Conservation (phyloP, 1,139 yeast genomes). For the Yamadazyma jaroonii region DNA sequence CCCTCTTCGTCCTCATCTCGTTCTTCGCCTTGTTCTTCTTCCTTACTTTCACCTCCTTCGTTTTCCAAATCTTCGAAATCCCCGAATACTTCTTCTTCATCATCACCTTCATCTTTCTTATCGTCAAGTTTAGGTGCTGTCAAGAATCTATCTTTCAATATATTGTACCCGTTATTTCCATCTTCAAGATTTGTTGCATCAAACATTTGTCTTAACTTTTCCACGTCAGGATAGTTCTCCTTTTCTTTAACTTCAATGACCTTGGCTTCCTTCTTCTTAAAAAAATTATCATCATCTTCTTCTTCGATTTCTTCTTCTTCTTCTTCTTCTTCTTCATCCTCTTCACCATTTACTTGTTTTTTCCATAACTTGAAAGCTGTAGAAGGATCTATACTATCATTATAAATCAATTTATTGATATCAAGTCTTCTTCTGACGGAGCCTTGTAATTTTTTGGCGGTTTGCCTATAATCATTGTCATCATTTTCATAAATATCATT, state of each 20-base stretch:
- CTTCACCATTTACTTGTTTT: slow-evolving; percentile 42
- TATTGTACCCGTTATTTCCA: slow-evolving; percentile 42
- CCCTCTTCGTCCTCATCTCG: slow-evolving; percentile 30
- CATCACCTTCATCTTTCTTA: slow-evolving; percentile 30
- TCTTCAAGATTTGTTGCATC: slow-evolving; percentile 28
- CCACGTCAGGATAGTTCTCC: slow-evolving; percentile 44
- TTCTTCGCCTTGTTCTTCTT: slow-evolving; percentile 22
- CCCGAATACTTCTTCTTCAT: slow-evolving; percentile 56
- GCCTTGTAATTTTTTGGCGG: slow-evolving; percentile 49
- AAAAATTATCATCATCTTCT: slow-evolving; percentile 52
- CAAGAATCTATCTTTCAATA: slow-evolving; percentile 59
- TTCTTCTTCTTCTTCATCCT: slow-evolving; percentile 39
- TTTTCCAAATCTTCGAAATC: slow-evolving; percentile 79
- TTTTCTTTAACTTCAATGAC: slow-evolving; percentile 31
- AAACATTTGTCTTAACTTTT: slow-evolving; percentile 56
- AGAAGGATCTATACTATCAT: slow-evolving; percentile 69
- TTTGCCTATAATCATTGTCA: slow-evolving; percentile 28
- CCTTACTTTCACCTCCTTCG: slow-evolving; percentile 26
- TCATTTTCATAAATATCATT: slow-evolving; percentile 11
- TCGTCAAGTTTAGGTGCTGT: slow-evolving; percentile 59
- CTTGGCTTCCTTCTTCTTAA: slow-evolving; percentile 50
- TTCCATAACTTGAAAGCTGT: slow-evolving; percentile 81
- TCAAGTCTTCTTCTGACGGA: slow-evolving; percentile 59
- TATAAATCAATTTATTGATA: slow-evolving; percentile 74
- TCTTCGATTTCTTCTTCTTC: slow-evolving; percentile 46